Conservation (phyloP, 164 flowering plant species). For the Piper longum region DNA sequence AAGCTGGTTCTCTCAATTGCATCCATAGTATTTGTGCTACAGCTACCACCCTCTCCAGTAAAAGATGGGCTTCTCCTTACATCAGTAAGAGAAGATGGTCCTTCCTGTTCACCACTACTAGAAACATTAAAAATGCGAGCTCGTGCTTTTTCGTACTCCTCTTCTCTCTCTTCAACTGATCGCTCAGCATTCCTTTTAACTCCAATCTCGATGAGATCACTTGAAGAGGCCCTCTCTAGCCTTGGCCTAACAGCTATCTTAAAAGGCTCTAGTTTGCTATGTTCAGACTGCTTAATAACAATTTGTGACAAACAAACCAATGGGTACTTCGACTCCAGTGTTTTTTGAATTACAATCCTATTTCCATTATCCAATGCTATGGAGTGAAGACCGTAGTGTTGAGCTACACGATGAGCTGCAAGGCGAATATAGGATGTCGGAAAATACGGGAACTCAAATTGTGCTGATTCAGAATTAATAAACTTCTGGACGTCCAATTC, state of each 20-base stretch:
- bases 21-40: constrained; percentile 13
- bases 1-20: constrained; percentile 28
- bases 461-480: too few relatives aligned
- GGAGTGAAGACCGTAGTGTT: too few relatives aligned
- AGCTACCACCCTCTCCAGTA: constrained; percentile 35
- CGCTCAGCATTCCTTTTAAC: constrained; percentile 29
- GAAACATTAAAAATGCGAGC: constrained; percentile 77
- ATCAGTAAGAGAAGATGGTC: constrained; percentile 15
- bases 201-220: constrained; percentile 28
- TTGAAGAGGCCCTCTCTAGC: constrained; percentile 22
- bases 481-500: too few relatives aligned
- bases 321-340: too few relatives aligned
- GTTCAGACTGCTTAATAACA: constrained; percentile 45
- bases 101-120: constrained; percentile 32
- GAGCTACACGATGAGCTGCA: too few relatives aligned
- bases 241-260: constrained; percentile 59
- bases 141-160: constrained; percentile 82
- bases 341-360: too few relatives aligned
- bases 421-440: too few relatives aligned
- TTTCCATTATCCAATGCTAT: too few relatives aligned
- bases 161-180: constrained; percentile 90
- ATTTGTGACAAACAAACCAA: too few relatives aligned
- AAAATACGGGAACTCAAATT: too few relatives aligned
- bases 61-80: constrained; percentile 18
- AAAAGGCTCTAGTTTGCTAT: constrained; percentile 39